Base-by-base conservation (phyloP, 31 red algal species). In the Asparagopsis taxiformis region DNA sequence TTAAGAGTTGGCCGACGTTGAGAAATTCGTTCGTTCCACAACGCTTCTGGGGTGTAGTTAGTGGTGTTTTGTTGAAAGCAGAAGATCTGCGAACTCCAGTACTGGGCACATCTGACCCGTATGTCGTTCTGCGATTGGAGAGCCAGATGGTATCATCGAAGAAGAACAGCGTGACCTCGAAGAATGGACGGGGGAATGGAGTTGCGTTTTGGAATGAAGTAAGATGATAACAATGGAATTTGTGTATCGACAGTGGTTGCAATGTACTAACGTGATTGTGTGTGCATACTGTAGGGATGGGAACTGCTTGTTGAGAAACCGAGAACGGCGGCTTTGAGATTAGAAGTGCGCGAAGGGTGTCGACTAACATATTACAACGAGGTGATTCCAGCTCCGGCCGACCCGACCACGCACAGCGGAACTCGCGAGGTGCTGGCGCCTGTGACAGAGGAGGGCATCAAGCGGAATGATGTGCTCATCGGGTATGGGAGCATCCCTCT, bases 171-270 rank as follows among this genome's bases (percentile, higher is more conserved):
- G 72, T 31, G 21, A 79, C 74, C 11, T 78, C 65, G 11, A 48
- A 30, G 6, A 71, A 21, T 22, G 84, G 73, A 8, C 58, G 58
- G 11, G 56, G 26, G 3, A 63, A 36, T 39, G 84, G 84, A 22
- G 34, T 38, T 19, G 84, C 84, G 4, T 62, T 89, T 29, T 89
- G 84, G 84, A 79, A 89, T 66, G 74, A 71, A 48, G 65, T 82
- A 72, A 51, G 64, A 52, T n/a, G n/a, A n/a, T n/a, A n/a, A n/a
- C n/a, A n/a, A n/a, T n/a, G n/a, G n/a, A n/a, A n/a, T n/a, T n/a
- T n/a, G n/a, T n/a, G n/a, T n/a, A n/a, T n/a, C n/a, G n/a, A n/a
- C n/a, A n/a, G n/a, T n/a, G n/a, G n/a, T n/a, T n/a, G n/a, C n/a
- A n/a, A n/a, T n/a, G n/a, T n/a, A n/a, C n/a, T n/a, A n/a, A n/a